phyloP scores from a whole-genome alignment of 495 filamentous ascomycete species.

The Xylaria nigripes region DNA sequence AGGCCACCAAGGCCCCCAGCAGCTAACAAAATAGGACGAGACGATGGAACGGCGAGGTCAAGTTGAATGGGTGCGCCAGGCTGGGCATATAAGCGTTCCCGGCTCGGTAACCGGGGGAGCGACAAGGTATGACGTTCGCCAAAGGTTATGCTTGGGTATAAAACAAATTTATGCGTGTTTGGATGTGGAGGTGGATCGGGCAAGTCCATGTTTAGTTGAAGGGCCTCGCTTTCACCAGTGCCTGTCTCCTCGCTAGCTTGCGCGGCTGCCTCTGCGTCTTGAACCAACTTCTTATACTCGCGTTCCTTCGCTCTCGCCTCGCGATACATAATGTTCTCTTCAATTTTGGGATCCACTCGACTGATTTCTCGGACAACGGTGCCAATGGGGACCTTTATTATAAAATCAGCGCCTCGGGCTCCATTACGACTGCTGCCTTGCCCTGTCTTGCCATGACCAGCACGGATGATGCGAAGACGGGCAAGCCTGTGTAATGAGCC shows the following conservation, averaged over 20 bases:
- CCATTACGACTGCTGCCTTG: conserved; percentile 77
- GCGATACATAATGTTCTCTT: conserved; percentile 42
- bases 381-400: conserved; percentile 86
- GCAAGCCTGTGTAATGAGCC: conserved; percentile 90
- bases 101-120: conserved; percentile 50
- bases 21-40: conserved; percentile 77
- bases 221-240: conserved; percentile 11
- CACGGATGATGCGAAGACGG: conserved; percentile 64
- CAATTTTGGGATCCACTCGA: conserved; percentile 66
- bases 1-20: conserved; percentile 83
- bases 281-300: conserved; percentile 20
- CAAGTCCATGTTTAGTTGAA: conserved; percentile 16
- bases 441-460: conserved; percentile 73
- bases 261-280: conserved; percentile 23
- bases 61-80: conserved; percentile 65
- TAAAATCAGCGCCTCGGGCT: conserved; percentile 71
- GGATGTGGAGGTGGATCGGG: conserved; percentile 27
- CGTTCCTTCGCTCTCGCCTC: conserved; percentile 28
- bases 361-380: conserved; percentile 79
- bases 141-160: conserved; percentile 68
- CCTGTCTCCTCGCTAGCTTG: conserved; percentile 31
- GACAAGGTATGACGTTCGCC: conserved; percentile 53
- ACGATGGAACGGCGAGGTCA: conserved; percentile 74
- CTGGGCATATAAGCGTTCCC: conserved; percentile 54
- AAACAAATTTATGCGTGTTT: conserved; percentile 65